phyloP scores from a whole-genome alignment of 1,284 basidiomycete genomes.

The Coniophora puteana region DNA sequence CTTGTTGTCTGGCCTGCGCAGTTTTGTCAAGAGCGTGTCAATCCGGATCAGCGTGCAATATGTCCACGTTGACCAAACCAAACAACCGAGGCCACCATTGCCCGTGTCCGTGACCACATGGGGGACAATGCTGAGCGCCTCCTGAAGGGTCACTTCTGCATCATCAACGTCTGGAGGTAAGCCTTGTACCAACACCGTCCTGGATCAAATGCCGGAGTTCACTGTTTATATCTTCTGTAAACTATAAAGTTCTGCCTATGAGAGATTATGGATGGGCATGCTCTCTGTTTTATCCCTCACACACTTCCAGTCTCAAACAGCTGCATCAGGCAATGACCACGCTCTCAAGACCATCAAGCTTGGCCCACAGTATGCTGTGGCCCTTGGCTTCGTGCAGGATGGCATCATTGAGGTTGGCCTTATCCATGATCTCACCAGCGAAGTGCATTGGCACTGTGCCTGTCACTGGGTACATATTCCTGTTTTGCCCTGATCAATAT shows the following conservation, averaged over 20 bases:
- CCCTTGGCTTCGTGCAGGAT: slow-evolving; percentile 70
- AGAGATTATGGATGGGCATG: slow-evolving; percentile 94
- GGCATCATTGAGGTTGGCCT: slow-evolving; percentile 85
- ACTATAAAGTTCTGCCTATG: too few relatives aligned
- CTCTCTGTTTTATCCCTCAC: slow-evolving; percentile 81
- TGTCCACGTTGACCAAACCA: slow-evolving; percentile 50
- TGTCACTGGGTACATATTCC: too few relatives aligned
- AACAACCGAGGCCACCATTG: slow-evolving; percentile 33
- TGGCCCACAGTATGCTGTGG: slow-evolving; percentile 84
- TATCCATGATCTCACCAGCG: slow-evolving; percentile 78
- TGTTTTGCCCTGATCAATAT: too few relatives aligned
- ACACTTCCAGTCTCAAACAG: slow-evolving; percentile 59
- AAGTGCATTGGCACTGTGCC: slow-evolving; percentile 85
- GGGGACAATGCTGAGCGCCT: slow-evolving; percentile 35
- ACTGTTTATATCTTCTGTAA: too few relatives aligned
- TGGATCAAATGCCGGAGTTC: too few relatives aligned
- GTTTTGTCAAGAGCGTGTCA: slow-evolving; percentile 82
- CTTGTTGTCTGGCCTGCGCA: slow-evolving; percentile 95
- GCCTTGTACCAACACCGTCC: too few relatives aligned
- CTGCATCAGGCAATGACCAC: slow-evolving; percentile 37
- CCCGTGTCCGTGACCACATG: slow-evolving; percentile 37
- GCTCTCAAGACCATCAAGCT: slow-evolving; percentile 84
- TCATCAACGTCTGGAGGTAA: slow-evolving; percentile 55
- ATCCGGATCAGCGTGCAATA: slow-evolving; percentile 70
- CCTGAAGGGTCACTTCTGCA: slow-evolving; percentile 39